A percentile compares a stretch with the other conserved stretches of the same genome.
phyloP scores from a whole-genome alignment of 2,329 filamentous ascomycete species.

The Phoma herbarum region DNA sequence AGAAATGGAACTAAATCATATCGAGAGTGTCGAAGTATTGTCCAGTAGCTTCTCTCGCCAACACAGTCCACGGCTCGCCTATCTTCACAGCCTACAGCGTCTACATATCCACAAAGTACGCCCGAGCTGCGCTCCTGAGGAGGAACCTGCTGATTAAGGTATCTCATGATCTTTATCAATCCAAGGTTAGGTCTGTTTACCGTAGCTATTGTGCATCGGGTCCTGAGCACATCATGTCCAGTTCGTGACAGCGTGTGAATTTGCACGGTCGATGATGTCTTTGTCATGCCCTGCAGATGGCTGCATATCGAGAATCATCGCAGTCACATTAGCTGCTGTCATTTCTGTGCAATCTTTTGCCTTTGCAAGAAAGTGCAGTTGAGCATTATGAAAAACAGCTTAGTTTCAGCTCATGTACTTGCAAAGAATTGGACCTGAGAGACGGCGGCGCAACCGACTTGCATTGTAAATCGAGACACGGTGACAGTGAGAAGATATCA shows the following conservation, averaged over 20 bases:
- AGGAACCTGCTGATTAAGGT: neutral
- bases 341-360: neutral
- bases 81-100: neutral
- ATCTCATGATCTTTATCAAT: too few species aligned
- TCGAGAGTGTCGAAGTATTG: neutral
- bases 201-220: neutral
- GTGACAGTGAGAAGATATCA: neutral
- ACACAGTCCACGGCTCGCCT: neutral
- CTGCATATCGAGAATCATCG: neutral
- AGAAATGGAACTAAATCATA: too few species aligned
- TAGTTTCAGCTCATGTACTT: neutral
- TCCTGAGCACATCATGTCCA: neutral
- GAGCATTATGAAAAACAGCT: neutral
- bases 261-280: neutral
- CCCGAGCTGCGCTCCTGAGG: neutral
- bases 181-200: too few species aligned
- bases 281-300: neutral
- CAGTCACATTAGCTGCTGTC: neutral
- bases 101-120: too few species aligned
- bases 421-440: neutral
- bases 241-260: neutral
- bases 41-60: neutral
- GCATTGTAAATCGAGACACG: neutral
- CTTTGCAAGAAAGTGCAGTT: neutral
- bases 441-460: neutral